Percentiles rank a stretch among this genome's conserved stretches.
These are phyloP conservation scores for Pueraria montana DNA, from an alignment of 306 rosid species.

Conservation along the genomic window DNA sequence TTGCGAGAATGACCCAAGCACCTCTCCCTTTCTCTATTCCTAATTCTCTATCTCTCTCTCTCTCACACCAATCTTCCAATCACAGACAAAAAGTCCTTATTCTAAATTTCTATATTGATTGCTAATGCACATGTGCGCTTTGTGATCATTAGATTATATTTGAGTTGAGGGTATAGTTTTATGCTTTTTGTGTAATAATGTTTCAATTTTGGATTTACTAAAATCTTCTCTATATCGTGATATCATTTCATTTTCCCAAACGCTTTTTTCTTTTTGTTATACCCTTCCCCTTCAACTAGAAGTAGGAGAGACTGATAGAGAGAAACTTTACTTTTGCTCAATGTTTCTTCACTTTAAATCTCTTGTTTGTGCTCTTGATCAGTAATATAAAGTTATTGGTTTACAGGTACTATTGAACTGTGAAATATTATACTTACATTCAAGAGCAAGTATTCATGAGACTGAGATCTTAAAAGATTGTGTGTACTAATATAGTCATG, in stretches of 20 bases:
- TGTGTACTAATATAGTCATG: neutral
- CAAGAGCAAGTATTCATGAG: neutral
- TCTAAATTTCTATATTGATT: conserved; percentile 26
- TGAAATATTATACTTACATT: neutral
- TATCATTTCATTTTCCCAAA: conserved; percentile 2
- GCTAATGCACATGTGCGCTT: conserved; percentile 43
- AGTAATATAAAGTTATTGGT: neutral
- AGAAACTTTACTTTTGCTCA: conserved; percentile 26
- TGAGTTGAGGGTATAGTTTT: conserved; percentile 11
- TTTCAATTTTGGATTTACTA: conserved; percentile 34
- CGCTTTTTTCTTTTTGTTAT: neutral
- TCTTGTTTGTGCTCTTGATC: conserved; percentile 12
- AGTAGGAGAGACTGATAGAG: neutral
- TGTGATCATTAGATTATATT: conserved; percentile 22
- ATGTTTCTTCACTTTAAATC: neutral
- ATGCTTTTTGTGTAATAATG: conserved; percentile 21
- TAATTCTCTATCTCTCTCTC: too few species aligned
- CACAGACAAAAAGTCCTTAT: conserved; percentile 37
- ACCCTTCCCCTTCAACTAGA: conserved; percentile 13
- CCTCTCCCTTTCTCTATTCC: neutral
- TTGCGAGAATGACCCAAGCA: conserved; percentile 35
- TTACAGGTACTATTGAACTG: neutral
- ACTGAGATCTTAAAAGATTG: conserved; percentile 1
- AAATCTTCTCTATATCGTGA: neutral
- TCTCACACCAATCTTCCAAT: too few species aligned